Conservation (phyloP, 148 eudicot genomes). For the Mesembryanthemum crystallinum region DNA sequence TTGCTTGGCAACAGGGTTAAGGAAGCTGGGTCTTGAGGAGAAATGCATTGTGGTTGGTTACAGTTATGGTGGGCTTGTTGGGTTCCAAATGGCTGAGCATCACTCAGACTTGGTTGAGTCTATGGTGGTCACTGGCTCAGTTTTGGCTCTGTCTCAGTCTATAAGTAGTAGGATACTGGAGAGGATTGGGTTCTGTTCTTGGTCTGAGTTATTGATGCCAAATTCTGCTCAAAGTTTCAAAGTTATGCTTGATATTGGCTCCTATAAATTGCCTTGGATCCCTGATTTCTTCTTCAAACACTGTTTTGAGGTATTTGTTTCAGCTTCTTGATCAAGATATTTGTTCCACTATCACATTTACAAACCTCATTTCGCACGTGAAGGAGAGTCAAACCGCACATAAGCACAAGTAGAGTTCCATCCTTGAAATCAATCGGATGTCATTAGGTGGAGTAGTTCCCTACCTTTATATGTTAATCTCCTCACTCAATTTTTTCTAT, state of each 20-base stretch:
- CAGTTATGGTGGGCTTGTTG: conserved; percentile 60
- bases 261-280: conserved; percentile 30
- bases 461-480: too few species aligned
- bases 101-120: conserved; percentile 46
- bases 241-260: conserved; percentile 24
- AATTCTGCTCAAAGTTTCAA: conserved; percentile 30
- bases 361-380: too few species aligned
- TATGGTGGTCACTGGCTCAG: conserved; percentile 41
- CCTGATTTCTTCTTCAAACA: conserved; percentile 34
- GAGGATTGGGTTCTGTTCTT: conserved; percentile 30
- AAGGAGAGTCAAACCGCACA: too few species aligned
- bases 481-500: too few species aligned
- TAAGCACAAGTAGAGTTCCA: too few species aligned
- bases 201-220: conserved; percentile 46
- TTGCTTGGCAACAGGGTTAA: conserved; percentile 42
- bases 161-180: conserved; percentile 5
- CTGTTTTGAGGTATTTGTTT: conserved; percentile 35
- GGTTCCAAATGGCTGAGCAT: conserved; percentile 47
- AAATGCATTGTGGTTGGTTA: conserved; percentile 50
- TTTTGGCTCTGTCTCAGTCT: conserved; percentile 36
- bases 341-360: too few species aligned
- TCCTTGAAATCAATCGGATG: too few species aligned
- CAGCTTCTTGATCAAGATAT: too few species aligned
- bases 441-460: too few species aligned
- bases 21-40: conserved; percentile 42